Percentiles rank a stretch among this genome's conserved stretches.
phyloP scores from a whole-genome alignment of 106 monocot species.

The Narthecium ossifragum region DNA sequence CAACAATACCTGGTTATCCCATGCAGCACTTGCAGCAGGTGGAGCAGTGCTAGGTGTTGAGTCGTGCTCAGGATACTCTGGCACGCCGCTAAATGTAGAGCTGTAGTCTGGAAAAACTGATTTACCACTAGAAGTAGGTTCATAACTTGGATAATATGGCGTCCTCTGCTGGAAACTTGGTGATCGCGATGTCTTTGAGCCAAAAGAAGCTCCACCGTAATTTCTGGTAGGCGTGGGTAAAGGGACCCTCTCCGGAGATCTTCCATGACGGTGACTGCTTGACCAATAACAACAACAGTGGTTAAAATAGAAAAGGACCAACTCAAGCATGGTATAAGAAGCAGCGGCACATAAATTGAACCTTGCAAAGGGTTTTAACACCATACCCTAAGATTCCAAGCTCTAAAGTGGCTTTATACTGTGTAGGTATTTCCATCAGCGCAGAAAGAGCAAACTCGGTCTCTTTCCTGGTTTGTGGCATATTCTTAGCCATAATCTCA shows the following conservation, averaged over 20 bases:
- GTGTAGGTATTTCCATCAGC: conserved; percentile 89
- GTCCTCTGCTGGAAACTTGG: conserved; percentile 31
- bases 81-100: conserved; percentile 24
- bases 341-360: neutral
- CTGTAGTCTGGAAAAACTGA: no score
- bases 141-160: conserved; percentile 23
- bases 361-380: neutral
- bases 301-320: neutral
- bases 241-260: conserved; percentile 65
- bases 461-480: conserved; percentile 62
- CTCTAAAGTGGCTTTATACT: conserved; percentile 87
- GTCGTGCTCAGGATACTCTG: neutral
- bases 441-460: conserved; percentile 81
- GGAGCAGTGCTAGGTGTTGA: conserved; percentile 13
- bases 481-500: conserved; percentile 72
- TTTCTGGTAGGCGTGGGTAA: conserved; percentile 57
- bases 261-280: conserved; percentile 37
- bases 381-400: conserved; percentile 76
- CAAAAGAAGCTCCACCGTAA: conserved; percentile 14
- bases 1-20: conserved; percentile 23
- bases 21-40: conserved; percentile 17
- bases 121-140: conserved; percentile 25
- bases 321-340: neutral
- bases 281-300: neutral
- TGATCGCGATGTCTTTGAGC: conserved; percentile 24